phyloP scores from a whole-genome alignment of 2,329 filamentous ascomycete genomes.

The Aspergillus intermedius region DNA sequence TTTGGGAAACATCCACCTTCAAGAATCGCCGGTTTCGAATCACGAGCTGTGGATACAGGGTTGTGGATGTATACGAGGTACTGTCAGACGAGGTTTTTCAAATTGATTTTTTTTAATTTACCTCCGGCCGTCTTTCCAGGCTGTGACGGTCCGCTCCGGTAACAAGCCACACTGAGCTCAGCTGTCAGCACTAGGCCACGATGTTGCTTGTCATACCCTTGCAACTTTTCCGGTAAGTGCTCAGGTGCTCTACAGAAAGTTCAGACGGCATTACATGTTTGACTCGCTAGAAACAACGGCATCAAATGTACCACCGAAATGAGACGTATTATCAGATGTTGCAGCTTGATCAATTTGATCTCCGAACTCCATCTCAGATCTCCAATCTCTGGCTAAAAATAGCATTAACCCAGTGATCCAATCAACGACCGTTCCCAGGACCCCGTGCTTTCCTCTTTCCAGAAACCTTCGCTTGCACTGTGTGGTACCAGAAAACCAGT shows the following conservation, averaged over 20 bases:
- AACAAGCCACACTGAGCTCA: not conserved
- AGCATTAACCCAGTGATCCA: slow-evolving; percentile 10
- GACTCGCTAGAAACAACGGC: not conserved
- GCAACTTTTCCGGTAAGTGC: not conserved
- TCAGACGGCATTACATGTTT: not conserved
- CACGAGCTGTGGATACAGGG: no score
- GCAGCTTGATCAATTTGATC: not conserved
- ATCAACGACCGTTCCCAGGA: slow-evolving; percentile 5
- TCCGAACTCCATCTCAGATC: slow-evolving; percentile 11
- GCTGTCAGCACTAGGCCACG: not conserved
- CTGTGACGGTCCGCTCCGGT: not conserved
- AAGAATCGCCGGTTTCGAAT: no score
- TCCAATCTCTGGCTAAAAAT: slow-evolving; percentile 22
- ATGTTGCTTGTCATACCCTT: not conserved
- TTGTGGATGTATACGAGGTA: no score
- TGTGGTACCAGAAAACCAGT: not conserved
- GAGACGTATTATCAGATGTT: no score
- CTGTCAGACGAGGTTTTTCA: no score
- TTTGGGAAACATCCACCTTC: no score
- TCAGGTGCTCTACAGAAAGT: no score
- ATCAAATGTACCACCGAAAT: no score
- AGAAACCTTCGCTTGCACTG: slow-evolving; percentile 21
- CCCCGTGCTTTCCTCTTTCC: slow-evolving; percentile 19
- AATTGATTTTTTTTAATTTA: not conserved
- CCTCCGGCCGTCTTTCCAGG: not conserved